Evolutionary conservation across 2,329 filamentous ascomycete species (phyloP).

Genomic region (Daldinia sp.): DNA sequence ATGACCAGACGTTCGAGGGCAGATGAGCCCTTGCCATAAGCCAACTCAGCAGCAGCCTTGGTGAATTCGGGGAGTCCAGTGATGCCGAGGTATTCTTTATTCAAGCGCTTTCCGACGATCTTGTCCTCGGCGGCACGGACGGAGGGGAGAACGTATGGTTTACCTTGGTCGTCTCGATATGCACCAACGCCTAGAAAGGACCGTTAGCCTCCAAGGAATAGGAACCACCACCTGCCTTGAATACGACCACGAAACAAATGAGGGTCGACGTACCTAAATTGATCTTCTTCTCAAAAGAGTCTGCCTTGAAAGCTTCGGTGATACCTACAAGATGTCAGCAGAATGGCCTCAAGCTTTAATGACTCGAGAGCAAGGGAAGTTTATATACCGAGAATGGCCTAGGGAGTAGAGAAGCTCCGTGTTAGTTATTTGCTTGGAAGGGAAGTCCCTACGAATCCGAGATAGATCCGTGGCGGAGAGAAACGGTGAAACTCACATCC

Average conservation of each 20-base stretch:
- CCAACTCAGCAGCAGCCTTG: slow-evolving; percentile 87
- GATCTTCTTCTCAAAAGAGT: slow-evolving; percentile 93
- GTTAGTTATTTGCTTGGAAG: slow-evolving; percentile 32
- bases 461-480: slow-evolving; percentile 7
- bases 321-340: slow-evolving; percentile 65
- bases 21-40: slow-evolving; percentile 83
- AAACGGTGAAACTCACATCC: slow-evolving; percentile 48
- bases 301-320: slow-evolving; percentile 99
- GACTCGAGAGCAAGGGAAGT: slow-evolving; percentile 24
- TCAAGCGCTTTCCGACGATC: slow-evolving; percentile 77
- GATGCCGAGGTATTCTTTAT: slow-evolving; percentile 99
- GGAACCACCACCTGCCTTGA: not conserved
- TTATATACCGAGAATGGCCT: slow-evolving; percentile 79
- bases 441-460: slow-evolving; percentile 6
- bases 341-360: slow-evolving; percentile 29
- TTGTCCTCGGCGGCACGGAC: slow-evolving; percentile 89
- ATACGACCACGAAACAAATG: slow-evolving; percentile 2
- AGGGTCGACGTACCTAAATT: slow-evolving; percentile 75
- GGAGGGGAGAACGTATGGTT: slow-evolving; percentile 96
- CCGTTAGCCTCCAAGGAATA: slow-evolving; percentile 3
- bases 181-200: slow-evolving; percentile 79
- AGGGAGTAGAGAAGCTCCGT: slow-evolving; percentile 36
- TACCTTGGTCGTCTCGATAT: slow-evolving; percentile 97
- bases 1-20: slow-evolving; percentile 84
- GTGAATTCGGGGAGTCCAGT: slow-evolving; percentile 96